Evolutionary conservation across 2,329 filamentous ascomycete genomes (phyloP), one percentile per base, ranked within the genome.

Genomic region (Lecanoromycetidae sp.): DNA sequence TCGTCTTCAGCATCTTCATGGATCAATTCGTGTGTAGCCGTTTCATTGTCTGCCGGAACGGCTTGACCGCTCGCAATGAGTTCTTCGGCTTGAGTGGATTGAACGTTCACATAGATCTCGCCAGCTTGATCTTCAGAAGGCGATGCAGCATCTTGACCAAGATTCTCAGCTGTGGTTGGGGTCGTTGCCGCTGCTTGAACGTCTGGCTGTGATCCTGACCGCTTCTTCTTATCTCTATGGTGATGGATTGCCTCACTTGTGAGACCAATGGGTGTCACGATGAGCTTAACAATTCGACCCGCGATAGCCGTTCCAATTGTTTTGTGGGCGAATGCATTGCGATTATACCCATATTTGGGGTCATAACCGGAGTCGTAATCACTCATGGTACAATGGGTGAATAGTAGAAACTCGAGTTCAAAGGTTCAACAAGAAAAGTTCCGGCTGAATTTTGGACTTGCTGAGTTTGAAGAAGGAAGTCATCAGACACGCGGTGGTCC

Each of bases 261-360:
- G 3, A 40, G 37, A 10, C 37, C 37, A 29, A 40, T 6, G 22
- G 37, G 37, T 3, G 22, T 29, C 17, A 29, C 37, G 8, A 40
- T 29, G 19, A 29, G 2, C 10, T 40, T 40, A 3, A 40, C 37
- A 2, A 29, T 25, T 2, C 37, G 23, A 15, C 37, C 37, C 22
- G 27, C 25, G 9, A 40, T n/a, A 9, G 25, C 37, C 3, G 25
- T 25, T 26, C 22, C 22, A 4, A 29, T 1, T 20, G 37, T 40
- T 25, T 15, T 5, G 12, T 40, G 22, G 5, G 37, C 23, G 15
- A 40, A 40, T 2, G 23, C 37, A 40, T 40, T 40, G 37, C 37
- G 37, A 17, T 29, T 40, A 15, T 40, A 40, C 17, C 37, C 37
- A n/a, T 40, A 40, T 12, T 40, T 40, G 4, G 37, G 37, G 15